Conservation (phyloP, 331 rosid species). For the Pyracantha coccinea region DNA sequence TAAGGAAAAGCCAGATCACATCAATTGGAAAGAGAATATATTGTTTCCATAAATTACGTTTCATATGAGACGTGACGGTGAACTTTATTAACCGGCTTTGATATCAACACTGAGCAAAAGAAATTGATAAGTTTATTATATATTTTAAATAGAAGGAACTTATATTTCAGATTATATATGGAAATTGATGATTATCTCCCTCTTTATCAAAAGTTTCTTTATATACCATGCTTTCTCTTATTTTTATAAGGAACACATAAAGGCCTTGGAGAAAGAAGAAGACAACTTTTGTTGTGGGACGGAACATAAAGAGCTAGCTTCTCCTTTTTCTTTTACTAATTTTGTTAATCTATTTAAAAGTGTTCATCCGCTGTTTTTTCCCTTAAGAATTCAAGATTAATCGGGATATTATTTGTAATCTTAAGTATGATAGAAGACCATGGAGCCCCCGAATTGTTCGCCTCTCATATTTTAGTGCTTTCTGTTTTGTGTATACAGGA, state of each 20-base stretch:
- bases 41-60: background rate
- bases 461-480: background rate
- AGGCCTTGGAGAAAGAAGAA: conserved; percentile 72
- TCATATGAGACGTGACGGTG: conserved; percentile 5
- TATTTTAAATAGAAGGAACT: too few relatives aligned
- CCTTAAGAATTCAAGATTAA: background rate
- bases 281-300: conserved; percentile 70
- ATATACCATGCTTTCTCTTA: conserved; percentile 77
- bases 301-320: conserved; percentile 31
- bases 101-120: too few relatives aligned
- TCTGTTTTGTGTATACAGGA: conserved; percentile 47
- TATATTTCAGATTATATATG: conserved; percentile 20
- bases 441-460: too few relatives aligned
- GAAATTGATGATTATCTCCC: conserved; percentile 38
- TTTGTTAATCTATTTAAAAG: conserved; percentile 31
- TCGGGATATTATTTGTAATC: background rate
- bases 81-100: background rate
- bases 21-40: background rate
- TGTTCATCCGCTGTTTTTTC: conserved; percentile 11
- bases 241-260: conserved; percentile 68
- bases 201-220: conserved; percentile 84
- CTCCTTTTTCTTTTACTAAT: conserved; percentile 38
- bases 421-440: background rate
- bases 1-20: conserved; percentile 5
- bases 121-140: too few relatives aligned